These are phyloP conservation scores for Phytophthora europaea DNA, from an alignment of 352 stramenopile genomes.

Conservation along the genomic window DNA sequence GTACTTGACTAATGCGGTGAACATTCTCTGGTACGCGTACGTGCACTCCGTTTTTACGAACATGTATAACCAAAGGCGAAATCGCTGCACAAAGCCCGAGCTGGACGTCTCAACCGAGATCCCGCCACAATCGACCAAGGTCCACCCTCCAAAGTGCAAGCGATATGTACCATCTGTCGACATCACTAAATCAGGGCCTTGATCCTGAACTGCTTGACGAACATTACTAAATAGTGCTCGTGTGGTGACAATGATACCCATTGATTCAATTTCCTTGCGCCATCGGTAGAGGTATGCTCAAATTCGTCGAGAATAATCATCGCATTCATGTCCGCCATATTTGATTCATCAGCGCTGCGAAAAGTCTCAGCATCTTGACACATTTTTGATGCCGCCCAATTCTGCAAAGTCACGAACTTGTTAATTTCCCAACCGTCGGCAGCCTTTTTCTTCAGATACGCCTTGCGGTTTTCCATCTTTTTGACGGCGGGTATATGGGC, in stretches of 20 bases:
- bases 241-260: slow-evolving; percentile 10
- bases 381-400: neutral
- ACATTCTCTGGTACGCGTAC: slow-evolving; percentile 11
- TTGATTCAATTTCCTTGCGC: neutral
- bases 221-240: slow-evolving; percentile 11
- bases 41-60: slow-evolving; percentile 13
- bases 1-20: slow-evolving; percentile 15
- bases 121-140: slow-evolving; percentile 10
- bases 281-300: slow-evolving; percentile 8
- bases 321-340: slow-evolving; percentile 2
- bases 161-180: slow-evolving; percentile 18
- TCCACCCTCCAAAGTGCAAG: slow-evolving; percentile 12
- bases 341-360: neutral
- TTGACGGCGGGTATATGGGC: neutral
- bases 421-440: neutral
- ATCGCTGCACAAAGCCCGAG: slow-evolving; percentile 7
- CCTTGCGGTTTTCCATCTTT: neutral
- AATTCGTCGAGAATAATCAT: slow-evolving; percentile 15
- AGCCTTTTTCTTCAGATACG: slow-evolving; percentile 1
- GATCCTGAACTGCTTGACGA: neutral
- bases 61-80: slow-evolving; percentile 22
- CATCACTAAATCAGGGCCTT: slow-evolving; percentile 2
- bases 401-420: neutral
- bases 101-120: slow-evolving; percentile 1
- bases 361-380: slow-evolving; percentile 8